These are phyloP conservation scores for Nakazawaea wickerhamii DNA, from an alignment of 805 yeast species.

Conservation along the genomic window DNA sequence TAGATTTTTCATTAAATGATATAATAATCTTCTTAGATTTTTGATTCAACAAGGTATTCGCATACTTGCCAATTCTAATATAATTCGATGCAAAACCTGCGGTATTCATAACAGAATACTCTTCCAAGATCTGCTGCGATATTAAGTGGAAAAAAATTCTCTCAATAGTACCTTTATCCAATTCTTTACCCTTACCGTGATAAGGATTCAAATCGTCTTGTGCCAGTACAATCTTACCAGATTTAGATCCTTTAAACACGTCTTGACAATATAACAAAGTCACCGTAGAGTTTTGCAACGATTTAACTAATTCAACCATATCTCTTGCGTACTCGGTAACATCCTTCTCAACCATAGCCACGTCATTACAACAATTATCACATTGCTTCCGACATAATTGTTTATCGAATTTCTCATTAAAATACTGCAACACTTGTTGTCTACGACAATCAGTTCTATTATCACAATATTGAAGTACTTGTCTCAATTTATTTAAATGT, in stretches of 20 bases:
- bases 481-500: slow-evolving; percentile 69
- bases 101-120: slow-evolving; percentile 64
- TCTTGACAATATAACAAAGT: slow-evolving; percentile 82
- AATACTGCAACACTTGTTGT: slow-evolving; percentile 82
- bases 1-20: slow-evolving; percentile 36
- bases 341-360: slow-evolving; percentile 47
- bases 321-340: slow-evolving; percentile 59
- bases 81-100: slow-evolving; percentile 82
- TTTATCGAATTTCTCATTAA: slow-evolving; percentile 76
- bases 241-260: slow-evolving; percentile 67
- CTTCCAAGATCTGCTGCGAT: slow-evolving; percentile 59
- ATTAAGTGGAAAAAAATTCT: slow-evolving; percentile 77
- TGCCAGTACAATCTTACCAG: slow-evolving; percentile 51
- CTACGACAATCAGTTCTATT: slow-evolving; percentile 88
- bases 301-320: slow-evolving; percentile 53
- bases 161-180: slow-evolving; percentile 69
- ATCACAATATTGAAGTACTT: slow-evolving; percentile 88
- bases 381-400: slow-evolving; percentile 64
- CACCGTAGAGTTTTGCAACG: slow-evolving; percentile 53
- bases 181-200: slow-evolving; percentile 65
- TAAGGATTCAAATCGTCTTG: slow-evolving; percentile 57
- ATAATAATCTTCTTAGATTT: slow-evolving; percentile 43
- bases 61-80: slow-evolving; percentile 55
- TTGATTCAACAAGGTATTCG: slow-evolving; percentile 41
- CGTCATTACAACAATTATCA: slow-evolving; percentile 67